Evolutionary conservation across 192 early-diverging fungal species (phyloP).

Genomic region (Phycomyces nitens): DNA sequence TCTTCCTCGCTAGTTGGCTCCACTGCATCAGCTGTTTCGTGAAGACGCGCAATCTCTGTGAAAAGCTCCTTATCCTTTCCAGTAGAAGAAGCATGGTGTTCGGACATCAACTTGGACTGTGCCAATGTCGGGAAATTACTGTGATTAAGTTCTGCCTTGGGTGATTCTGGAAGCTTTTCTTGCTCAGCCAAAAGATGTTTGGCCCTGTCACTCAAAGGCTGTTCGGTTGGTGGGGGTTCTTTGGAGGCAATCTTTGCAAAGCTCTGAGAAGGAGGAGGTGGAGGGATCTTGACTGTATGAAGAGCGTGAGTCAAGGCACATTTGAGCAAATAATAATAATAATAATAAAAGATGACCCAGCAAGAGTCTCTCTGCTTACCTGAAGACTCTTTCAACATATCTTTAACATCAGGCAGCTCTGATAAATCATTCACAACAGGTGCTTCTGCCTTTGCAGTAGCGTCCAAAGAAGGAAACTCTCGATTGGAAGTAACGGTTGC

Average conservation of each 20-base stretch:
- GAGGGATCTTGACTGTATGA: conserved; percentile 22
- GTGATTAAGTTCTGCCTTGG: background rate
- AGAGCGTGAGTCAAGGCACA: no score
- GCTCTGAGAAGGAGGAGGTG: conserved; percentile 17
- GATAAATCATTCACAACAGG: conserved; percentile 3
- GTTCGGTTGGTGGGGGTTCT: conserved; percentile 6
- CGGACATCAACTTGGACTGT: conserved; percentile 14
- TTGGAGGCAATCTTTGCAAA: conserved; percentile 33
- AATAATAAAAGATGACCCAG: background rate
- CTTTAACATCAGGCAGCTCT: conserved; percentile 25
- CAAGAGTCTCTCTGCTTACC: background rate
- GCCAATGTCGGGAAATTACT: conserved; percentile 18
- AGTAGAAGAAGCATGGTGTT: conserved; percentile 3
- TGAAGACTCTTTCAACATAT: conserved; percentile 23
- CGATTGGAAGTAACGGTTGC: conserved; percentile 19
- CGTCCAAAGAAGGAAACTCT: conserved; percentile 20
- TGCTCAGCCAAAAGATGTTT: conserved; percentile 1
- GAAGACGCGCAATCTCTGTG: conserved; percentile 13
- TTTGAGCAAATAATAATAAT: no score
- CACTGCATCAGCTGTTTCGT: background rate
- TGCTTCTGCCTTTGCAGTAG: background rate
- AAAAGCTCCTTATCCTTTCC: conserved; percentile 7
- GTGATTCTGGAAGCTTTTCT: background rate
- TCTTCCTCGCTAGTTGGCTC: background rate
- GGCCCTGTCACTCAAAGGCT: background rate